A percentile compares a stretch with the other conserved stretches of the same genome.
Evolutionary conservation across 2,329 filamentous ascomycete genomes (phyloP).

Genomic region (Rhytidhysteron rufulum): DNA sequence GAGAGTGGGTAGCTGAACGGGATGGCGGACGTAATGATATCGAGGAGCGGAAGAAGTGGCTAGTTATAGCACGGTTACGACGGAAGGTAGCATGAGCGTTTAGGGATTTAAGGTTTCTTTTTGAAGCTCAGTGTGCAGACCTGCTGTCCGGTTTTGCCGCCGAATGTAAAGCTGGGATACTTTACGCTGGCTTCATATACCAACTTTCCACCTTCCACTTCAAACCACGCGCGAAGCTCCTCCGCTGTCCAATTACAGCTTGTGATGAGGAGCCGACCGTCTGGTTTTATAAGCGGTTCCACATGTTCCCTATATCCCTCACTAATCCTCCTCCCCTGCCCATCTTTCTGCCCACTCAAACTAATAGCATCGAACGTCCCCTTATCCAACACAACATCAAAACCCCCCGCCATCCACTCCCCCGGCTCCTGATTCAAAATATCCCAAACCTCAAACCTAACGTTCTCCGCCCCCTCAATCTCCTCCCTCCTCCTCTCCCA

Average conservation of each 20-base stretch:
- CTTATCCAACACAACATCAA: slow-evolving; percentile 94
- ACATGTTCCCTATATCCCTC: slow-evolving; percentile 73
- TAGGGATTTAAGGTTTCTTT: slow-evolving; percentile 33
- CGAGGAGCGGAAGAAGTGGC: slow-evolving; percentile 64
- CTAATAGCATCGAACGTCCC: slow-evolving; percentile 96
- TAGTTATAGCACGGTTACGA: slow-evolving; percentile 52
- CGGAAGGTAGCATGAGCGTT: slow-evolving; percentile 6
- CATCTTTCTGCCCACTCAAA: slow-evolving; percentile 57
- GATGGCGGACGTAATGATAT: slow-evolving; percentile 61
- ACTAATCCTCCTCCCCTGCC: slow-evolving; percentile 57
- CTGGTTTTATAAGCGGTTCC: slow-evolving; percentile 62
- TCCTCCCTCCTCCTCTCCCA: slow-evolving; percentile 27
- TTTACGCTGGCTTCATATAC: slow-evolving; percentile 64
- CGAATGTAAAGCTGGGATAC: slow-evolving; percentile 87
- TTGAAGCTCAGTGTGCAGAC: slow-evolving; percentile 84
- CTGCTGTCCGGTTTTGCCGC: slow-evolving; percentile 80
- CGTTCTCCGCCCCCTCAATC: slow-evolving; percentile 22
- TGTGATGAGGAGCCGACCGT: slow-evolving; percentile 77
- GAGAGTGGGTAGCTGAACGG: slow-evolving; percentile 53
- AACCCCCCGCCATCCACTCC: slow-evolving; percentile 64
- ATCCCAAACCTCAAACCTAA: slow-evolving; percentile 53
- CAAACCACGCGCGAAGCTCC: slow-evolving; percentile 80
- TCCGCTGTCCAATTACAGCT: slow-evolving; percentile 98
- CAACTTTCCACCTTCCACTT: slow-evolving; percentile 47
- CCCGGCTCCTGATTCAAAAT: slow-evolving; percentile 41